Evolutionary conservation across 1,284 basidiomycete species (phyloP).

Genomic region (Microbotryum lychnidis-dioicae): DNA sequence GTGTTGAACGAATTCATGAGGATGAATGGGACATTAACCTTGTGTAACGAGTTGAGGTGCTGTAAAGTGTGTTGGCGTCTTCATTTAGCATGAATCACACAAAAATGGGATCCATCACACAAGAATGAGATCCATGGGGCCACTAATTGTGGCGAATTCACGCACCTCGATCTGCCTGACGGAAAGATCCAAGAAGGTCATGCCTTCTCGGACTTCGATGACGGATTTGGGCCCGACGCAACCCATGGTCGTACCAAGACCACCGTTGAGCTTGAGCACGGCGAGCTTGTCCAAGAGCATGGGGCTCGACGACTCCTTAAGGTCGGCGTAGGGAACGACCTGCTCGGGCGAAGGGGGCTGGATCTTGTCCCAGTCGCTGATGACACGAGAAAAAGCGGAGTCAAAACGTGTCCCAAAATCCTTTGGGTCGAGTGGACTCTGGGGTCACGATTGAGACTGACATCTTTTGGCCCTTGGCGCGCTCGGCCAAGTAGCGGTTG

Average conservation of each 20-base stretch:
- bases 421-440: background rate
- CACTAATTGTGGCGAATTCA: background rate
- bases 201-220: constrained; percentile 47
- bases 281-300: constrained; percentile 85
- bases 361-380: constrained; percentile 94
- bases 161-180: constrained; percentile 86
- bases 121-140: background rate
- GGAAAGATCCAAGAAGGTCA: constrained; percentile 97
- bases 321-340: constrained; percentile 77
- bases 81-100: background rate
- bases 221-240: constrained; percentile 55
- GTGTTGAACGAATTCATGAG: constrained; percentile 99
- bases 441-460: constrained; percentile 45
- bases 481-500: constrained; percentile 92
- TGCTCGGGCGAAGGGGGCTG: constrained; percentile 88
- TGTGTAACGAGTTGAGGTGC: constrained; percentile 54
- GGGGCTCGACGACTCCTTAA: constrained; percentile 56
- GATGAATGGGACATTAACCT: constrained; percentile 85
- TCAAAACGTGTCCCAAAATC: no score
- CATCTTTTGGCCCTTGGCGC: constrained; percentile 91
- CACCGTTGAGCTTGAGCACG: constrained; percentile 98
- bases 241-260: constrained; percentile 95
- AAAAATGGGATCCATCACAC: no score
- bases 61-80: constrained; percentile 17
- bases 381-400: constrained; percentile 3